Evolutionary conservation across 169 alveolate species (phyloP), one percentile per base, ranked within the genome.

Genomic region (Plasmodium fragile): DNA sequence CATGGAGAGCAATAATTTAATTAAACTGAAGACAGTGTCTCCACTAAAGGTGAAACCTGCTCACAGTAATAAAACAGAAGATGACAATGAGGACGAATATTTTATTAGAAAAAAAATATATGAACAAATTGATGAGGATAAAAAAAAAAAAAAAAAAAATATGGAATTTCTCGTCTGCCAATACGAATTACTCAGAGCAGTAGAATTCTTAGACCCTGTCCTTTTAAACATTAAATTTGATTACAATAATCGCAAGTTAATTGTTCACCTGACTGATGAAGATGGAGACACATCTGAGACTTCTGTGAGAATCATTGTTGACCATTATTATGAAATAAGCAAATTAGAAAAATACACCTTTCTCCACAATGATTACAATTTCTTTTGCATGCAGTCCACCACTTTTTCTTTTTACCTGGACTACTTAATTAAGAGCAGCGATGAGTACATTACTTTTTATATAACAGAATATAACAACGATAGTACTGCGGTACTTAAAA

Each of bases 181-280:
- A 8, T 78, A 78, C 34, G 89, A 87, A 78, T 39, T 87, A 78
- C 81, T 87, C 79, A 87, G 82, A 13, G 90, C 93, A 18, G 32
- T 87, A 28, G 93, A 87, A 41, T 87, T 87, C 30, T 28, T 87
- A 28, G 82, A 87, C 36, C 84, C 93, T 4, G 69, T 87, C 25
- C 80, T 87, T 39, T 87, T 87, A 94, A 53, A 97, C 90, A 73
- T 95, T 65, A 43, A 93, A 85, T 65, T 94, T 80, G 92, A 92
- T 18, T 82, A 75, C 32, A 0, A 49, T 5, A 72, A 73, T 16
- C 41, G 53, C 22, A 80, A 79, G 81, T 45, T 82, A 53, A 92
- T 92, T 80, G 41, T 92, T 2, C 92, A 92, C 2, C 70, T 81
- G 69, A 92, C 92, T 11, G 95, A 82, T 82, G 92, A 82, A 73